phyloP scores from a whole-genome alignment of 345 rosid species.

The Trapa incisa region DNA sequence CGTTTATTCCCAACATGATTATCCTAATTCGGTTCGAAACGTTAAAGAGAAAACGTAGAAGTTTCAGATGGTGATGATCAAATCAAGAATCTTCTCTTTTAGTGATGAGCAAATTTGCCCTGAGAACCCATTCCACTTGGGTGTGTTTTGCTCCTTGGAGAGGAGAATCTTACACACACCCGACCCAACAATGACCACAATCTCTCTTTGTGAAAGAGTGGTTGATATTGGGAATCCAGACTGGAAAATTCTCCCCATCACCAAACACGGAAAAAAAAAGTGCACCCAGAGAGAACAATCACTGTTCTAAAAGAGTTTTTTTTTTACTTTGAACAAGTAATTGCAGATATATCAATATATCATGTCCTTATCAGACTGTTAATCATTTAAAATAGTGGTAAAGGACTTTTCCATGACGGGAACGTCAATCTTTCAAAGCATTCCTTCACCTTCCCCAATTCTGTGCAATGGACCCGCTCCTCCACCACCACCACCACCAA shows the following conservation, averaged over 20 bases:
- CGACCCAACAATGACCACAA: background rate
- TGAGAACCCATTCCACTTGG: background rate
- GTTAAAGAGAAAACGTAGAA: no score
- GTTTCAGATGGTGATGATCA: background rate
- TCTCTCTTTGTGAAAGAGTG: slow-evolving; percentile 11
- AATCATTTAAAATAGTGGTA: background rate
- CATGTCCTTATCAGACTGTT: slow-evolving; percentile 3
- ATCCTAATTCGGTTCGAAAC: background rate
- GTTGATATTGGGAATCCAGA: slow-evolving; percentile 16
- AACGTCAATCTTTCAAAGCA: background rate
- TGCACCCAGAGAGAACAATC: no score
- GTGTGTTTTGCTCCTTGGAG: background rate
- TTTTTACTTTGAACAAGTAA: no score
- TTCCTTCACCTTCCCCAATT: background rate
- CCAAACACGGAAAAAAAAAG: background rate
- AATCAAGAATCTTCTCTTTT: background rate
- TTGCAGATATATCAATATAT: background rate
- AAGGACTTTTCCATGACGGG: background rate
- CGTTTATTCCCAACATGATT: background rate
- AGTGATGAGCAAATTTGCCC: background rate
- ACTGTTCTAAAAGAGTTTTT: no score
- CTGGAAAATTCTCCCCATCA: background rate
- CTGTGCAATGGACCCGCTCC: background rate
- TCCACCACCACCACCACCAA: background rate
- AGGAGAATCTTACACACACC: background rate